Evolutionary conservation across 495 filamentous ascomycete species (phyloP), one percentile per base, ranked within the genome.

Genomic region (Glonium stellatum): DNA sequence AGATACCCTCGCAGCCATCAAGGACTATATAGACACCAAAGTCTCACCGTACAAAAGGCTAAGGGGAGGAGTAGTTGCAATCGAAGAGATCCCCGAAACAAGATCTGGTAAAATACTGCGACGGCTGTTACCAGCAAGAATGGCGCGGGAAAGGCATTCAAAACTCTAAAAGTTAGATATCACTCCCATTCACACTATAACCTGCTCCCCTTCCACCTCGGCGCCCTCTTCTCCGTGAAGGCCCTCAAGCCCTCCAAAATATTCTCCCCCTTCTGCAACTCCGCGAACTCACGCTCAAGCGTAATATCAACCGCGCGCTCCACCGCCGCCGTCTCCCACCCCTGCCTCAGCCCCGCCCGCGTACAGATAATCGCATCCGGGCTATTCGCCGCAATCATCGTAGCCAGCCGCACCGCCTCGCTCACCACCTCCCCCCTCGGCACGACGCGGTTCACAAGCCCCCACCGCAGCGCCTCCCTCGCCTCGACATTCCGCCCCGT

Each of bases 191-290:
- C 25, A 15, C 18, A 12, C 35, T 58, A 62, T 37, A 62, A 53
- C 48, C 44, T 50, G 23, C 44, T 51, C 1, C 18, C 54, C 59
- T 68, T 74, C 74, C 74, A 77, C 42, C 52, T 53, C 4, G 74
- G 73, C 50, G 67, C 57, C 39, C 72, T 69, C 65, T 77, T 77
- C 58, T 76, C 72, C 4, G 59, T 54, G 53, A 77, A 77, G 8
- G 74, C 73, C 53, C 64, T 64, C 25, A 75, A 46, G 0, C 74
- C 73, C 55, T 75, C 73, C 35, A 65, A 23, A 4, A 73, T 69
- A 62, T 76, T 76, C 52, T 73, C 71, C 5, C 74, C 72, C 54
- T 65, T 71, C 58, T 68, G 67, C 42, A 76, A 55, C 56, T 65
- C 79, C 74, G 53, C 51, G 36, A 53, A 60, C 49, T 57, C 44